Evolutionary conservation across 768 basidiomycete genomes (phyloP).

Genomic region (Gautieria morchelliformis): DNA sequence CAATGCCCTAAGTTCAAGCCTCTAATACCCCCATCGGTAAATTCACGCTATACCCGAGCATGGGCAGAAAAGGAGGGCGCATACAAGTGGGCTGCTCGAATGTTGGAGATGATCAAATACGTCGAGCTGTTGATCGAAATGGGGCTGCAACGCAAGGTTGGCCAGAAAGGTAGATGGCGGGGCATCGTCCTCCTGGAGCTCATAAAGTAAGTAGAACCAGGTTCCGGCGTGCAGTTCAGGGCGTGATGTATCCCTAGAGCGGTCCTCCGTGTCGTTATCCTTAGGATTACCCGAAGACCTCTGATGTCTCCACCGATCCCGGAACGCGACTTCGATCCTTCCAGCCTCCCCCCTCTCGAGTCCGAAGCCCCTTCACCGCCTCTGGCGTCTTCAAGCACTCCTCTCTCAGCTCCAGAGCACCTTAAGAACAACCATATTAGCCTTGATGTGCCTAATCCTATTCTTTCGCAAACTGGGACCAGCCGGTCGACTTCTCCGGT

Average conservation of each 20-base stretch:
- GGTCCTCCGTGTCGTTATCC: slow-evolving; percentile 58
- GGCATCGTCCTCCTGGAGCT: slow-evolving; percentile 68
- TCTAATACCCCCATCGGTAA: slow-evolving; percentile 64
- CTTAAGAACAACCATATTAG: slow-evolving; percentile 68
- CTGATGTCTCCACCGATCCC: slow-evolving; percentile 71
- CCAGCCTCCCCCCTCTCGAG: slow-evolving; percentile 41
- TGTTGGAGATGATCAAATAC: slow-evolving; percentile 69
- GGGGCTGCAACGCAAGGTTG: slow-evolving; percentile 64
- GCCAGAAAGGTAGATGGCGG: slow-evolving; percentile 60
- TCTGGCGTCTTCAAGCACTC: slow-evolving; percentile 46
- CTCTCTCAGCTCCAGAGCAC: slow-evolving; percentile 64
- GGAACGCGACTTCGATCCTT: slow-evolving; percentile 79
- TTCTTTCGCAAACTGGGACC: slow-evolving; percentile 46
- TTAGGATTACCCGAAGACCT: slow-evolving; percentile 70
- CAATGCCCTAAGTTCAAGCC: slow-evolving; percentile 62
- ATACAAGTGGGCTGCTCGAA: slow-evolving; percentile 75
- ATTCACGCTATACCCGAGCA: slow-evolving; percentile 83
- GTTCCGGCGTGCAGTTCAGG: neutral
- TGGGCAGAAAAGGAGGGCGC: slow-evolving; percentile 61
- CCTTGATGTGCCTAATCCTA: slow-evolving; percentile 46
- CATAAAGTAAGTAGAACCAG: slow-evolving; percentile 57
- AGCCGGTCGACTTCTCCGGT: slow-evolving; percentile 45
- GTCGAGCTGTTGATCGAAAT: slow-evolving; percentile 86
- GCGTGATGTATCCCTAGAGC: slow-evolving; percentile 38
- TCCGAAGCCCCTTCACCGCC: slow-evolving; percentile 46